Conservation (phyloP, 169 alveolate species). For the Plasmodium fragile region DNA sequence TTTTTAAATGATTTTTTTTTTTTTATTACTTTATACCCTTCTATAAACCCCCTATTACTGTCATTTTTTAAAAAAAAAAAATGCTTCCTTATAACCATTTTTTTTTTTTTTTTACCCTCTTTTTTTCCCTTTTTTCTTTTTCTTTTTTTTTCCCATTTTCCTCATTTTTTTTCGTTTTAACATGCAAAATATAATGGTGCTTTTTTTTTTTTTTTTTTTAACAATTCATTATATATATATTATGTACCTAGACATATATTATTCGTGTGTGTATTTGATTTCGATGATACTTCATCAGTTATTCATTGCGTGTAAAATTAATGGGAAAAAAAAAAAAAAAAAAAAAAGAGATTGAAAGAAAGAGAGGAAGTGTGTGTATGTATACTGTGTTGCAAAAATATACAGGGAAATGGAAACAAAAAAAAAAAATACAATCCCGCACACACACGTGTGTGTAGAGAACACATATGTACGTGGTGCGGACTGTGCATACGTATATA, state of each 20-base stretch:
- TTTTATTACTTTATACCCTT: neutral
- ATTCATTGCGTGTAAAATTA: conserved; percentile 5
- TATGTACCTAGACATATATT: neutral
- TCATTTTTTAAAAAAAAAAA: conserved; percentile 22
- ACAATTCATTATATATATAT: conserved; percentile 11
- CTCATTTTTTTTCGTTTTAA: conserved; percentile 32
- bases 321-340: conserved; percentile 16
- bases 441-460: neutral
- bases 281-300: conserved; percentile 29
- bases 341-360: neutral
- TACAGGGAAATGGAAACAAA: neutral
- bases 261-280: conserved; percentile 27
- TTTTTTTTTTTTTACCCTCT: conserved; percentile 29
- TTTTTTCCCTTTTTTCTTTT: neutral
- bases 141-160: conserved; percentile 5
- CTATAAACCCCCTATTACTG: conserved; percentile 4
- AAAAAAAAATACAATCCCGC: neutral
- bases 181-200: neutral
- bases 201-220: conserved; percentile 19
- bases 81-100: neutral
- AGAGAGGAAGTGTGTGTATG: neutral
- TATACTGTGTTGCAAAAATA: neutral
- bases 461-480: neutral
- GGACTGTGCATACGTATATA: neutral
- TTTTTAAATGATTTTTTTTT: conserved; percentile 27